phyloP scores from a whole-genome alignment of 345 rosid species.

The Syzygium oleosum region DNA sequence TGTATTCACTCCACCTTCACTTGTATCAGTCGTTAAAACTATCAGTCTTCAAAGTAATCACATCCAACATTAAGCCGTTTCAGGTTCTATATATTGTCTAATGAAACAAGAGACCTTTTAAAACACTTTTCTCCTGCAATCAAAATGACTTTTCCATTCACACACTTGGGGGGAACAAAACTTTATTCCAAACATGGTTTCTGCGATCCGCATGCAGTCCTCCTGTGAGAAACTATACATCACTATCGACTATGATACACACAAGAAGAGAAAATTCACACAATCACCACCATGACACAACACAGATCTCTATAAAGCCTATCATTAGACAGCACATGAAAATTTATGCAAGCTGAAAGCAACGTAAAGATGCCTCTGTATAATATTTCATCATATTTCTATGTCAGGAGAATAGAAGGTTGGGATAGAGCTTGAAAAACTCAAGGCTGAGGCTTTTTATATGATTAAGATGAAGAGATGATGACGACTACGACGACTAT shows the following conservation, averaged over 20 bases:
- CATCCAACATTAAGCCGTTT: not conserved
- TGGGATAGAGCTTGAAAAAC: not conserved
- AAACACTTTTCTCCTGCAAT: not conserved
- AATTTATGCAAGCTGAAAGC: too few species aligned
- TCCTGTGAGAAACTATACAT: too few species aligned
- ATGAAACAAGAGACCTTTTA: not conserved
- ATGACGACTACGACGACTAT: not conserved
- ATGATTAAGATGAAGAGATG: not conserved
- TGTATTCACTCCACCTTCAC: not conserved
- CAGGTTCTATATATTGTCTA: not conserved
- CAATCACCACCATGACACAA: too few species aligned
- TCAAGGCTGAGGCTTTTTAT: not conserved
- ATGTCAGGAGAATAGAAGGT: not conserved
- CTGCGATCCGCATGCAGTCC: too few species aligned
- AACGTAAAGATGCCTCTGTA: too few species aligned
- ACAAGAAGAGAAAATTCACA: too few species aligned
- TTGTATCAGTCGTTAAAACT: not conserved
- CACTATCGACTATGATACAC: too few species aligned
- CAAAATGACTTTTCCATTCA: not conserved
- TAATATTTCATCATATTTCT: not conserved
- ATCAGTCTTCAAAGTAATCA: not conserved
- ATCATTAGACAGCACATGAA: too few species aligned
- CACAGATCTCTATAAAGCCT: too few species aligned
- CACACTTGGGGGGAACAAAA: too few species aligned
- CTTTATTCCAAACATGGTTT: too few species aligned